phyloP scores from a whole-genome alignment of 2,329 filamentous ascomycete species.

The Cryphonectria carpinicola region DNA sequence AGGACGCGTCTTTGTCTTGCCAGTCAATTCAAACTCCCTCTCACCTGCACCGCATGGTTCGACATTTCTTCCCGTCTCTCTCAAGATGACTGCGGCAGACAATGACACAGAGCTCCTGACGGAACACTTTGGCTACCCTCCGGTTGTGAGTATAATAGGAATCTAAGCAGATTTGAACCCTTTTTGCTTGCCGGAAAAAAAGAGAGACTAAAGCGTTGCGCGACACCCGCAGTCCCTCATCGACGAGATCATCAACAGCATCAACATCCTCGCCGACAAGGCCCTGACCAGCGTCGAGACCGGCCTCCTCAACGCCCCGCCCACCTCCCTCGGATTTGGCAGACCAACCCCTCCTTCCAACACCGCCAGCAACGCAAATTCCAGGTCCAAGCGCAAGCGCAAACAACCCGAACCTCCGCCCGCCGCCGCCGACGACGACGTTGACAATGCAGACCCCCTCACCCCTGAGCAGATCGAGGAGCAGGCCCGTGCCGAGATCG shows the following conservation, averaged over 20 bases:
- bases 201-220: neutral
- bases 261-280: constrained; percentile 91
- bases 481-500: constrained; percentile 71
- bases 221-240: constrained; percentile 72
- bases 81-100: constrained; percentile 35
- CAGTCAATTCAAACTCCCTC: constrained; percentile 2
- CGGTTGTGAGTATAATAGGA: constrained; percentile 65
- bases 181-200: neutral
- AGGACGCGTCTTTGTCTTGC: constrained; percentile 19
- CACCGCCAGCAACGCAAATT: constrained; percentile 38
- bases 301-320: constrained; percentile 74
- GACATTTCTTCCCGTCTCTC: neutral
- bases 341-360: constrained; percentile 6
- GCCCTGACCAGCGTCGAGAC: constrained; percentile 87
- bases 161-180: neutral
- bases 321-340: constrained; percentile 80
- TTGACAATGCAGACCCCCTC: constrained; percentile 27
- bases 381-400: constrained; percentile 28
- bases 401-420: neutral
- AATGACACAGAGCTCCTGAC: constrained; percentile 75
- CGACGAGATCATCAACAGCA: constrained; percentile 96
- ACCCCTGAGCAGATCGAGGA: constrained; percentile 43
- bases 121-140: constrained; percentile 94
- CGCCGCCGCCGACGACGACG: constrained; percentile 22
- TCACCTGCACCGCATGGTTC: neutral